Evolutionary conservation across 2,329 filamentous ascomycete species (phyloP).

Genomic region (Verticillium longisporum): DNA sequence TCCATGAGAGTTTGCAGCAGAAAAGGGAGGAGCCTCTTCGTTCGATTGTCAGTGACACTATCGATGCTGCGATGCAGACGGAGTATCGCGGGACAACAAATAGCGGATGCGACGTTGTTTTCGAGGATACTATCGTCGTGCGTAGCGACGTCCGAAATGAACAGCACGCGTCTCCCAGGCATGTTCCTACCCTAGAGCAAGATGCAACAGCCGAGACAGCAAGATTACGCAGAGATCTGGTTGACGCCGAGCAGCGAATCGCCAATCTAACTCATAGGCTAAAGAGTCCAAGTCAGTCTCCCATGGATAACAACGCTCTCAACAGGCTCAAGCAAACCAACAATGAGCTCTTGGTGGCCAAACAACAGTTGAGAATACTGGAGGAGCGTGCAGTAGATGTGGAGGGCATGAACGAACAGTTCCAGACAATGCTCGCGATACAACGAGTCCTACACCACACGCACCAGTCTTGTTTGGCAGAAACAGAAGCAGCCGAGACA

Average conservation of each 20-base stretch:
- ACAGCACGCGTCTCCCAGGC: not conserved
- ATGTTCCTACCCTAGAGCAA: not conserved
- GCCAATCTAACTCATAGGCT: constrained; percentile 8
- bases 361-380: not conserved
- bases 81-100: not conserved
- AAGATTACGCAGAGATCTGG: constrained; percentile 3
- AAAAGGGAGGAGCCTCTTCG: not conserved
- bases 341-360: constrained; percentile 1
- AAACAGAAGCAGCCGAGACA: not conserved
- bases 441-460: not conserved
- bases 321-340: not conserved
- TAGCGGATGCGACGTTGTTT: not conserved
- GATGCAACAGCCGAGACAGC: not conserved
- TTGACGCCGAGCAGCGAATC: constrained; percentile 6
- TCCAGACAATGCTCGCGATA: not conserved
- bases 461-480: not conserved
- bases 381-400: not conserved
- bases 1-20: not conserved
- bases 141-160: not conserved
- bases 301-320: not conserved
- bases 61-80: not conserved
- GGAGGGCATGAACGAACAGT: not conserved
- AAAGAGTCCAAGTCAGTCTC: not conserved
- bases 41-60: not conserved
- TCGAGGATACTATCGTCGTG: not conserved